A percentile compares a stretch with the other conserved stretches of the same genome.
These are phyloP conservation scores for Talaromyces sp. DNA, from an alignment of 2,329 filamentous ascomycete genomes.

Conservation along the genomic window DNA sequence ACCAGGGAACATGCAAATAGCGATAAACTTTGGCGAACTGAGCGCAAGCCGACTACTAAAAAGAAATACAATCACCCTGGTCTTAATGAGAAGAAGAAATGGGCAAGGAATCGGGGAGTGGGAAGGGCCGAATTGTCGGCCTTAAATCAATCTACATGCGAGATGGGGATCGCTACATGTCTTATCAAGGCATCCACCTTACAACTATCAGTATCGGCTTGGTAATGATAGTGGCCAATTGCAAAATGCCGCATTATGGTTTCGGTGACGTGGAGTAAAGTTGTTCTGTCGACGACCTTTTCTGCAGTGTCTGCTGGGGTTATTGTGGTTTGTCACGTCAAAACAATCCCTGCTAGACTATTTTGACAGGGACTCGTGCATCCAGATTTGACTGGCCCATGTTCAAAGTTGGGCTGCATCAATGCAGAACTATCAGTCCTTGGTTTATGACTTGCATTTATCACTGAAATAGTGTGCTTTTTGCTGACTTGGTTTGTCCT, in stretches of 20 bases:
- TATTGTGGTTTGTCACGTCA: constrained; percentile 13
- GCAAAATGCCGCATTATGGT: constrained; percentile 18
- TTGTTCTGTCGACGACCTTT: neutral
- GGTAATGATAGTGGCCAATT: constrained; percentile 8
- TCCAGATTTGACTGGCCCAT: constrained; percentile 9
- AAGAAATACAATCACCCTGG: constrained; percentile 10
- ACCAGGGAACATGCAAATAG: constrained; percentile 11
- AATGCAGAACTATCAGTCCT: constrained; percentile 18
- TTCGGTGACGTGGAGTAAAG: constrained; percentile 18
- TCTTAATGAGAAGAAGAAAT: constrained; percentile 2
- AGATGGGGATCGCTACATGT: neutral
- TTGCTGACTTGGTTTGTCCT: constrained; percentile 4
- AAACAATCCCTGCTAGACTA: constrained; percentile 17
- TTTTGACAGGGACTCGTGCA: neutral
- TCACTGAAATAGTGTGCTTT: constrained; percentile 8
- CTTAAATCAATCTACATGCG: constrained; percentile 16
- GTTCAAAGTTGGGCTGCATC: constrained; percentile 14
- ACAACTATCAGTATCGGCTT: neutral
- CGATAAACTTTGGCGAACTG: constrained; percentile 9
- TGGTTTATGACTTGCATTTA: constrained; percentile 18
- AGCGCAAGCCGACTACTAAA: neutral
- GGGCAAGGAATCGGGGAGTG: neutral
- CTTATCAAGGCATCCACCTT: constrained; percentile 1
- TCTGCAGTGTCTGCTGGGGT: neutral
- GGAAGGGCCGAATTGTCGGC: constrained; percentile 3